These are phyloP conservation scores for Digitaria exilis DNA, from an alignment of 202 grass and related monocot genomes.

Conservation along the genomic window DNA sequence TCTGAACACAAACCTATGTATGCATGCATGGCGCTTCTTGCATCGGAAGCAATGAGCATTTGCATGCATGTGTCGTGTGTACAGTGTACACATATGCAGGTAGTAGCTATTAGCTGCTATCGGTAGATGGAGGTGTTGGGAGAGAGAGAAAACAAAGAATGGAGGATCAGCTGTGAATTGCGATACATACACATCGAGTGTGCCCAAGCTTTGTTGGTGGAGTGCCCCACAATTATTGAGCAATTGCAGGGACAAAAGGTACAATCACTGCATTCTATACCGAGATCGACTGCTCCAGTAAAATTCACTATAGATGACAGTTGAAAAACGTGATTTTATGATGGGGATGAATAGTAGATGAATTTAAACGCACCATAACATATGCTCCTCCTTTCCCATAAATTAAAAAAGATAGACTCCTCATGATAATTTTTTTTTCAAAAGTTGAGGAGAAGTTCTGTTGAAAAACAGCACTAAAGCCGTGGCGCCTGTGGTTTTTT, in stretches of 20 bases:
- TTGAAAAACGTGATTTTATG: too few relatives aligned
- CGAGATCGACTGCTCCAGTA: conserved; percentile 26
- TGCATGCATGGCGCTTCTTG: background rate
- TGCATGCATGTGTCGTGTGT: conserved; percentile 1
- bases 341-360: too few relatives aligned
- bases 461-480: conserved; percentile 32
- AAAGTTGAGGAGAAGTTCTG: conserved; percentile 9
- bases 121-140: conserved; percentile 27
- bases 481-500: conserved; percentile 29
- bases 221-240: conserved; percentile 58
- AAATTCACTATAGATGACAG: too few relatives aligned
- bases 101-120: background rate
- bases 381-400: background rate
- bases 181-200: background rate
- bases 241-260: conserved; percentile 57
- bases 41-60: background rate
- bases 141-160: background rate
- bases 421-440: conserved; percentile 8
- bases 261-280: conserved; percentile 32
- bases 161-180: background rate
- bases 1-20: too few relatives aligned
- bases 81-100: background rate
- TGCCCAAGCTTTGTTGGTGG: conserved; percentile 30
- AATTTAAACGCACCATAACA: too few relatives aligned
- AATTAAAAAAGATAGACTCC: background rate